Evolutionary conservation across 768 basidiomycete genomes (phyloP).

Genomic region (Suillus occidentalis): DNA sequence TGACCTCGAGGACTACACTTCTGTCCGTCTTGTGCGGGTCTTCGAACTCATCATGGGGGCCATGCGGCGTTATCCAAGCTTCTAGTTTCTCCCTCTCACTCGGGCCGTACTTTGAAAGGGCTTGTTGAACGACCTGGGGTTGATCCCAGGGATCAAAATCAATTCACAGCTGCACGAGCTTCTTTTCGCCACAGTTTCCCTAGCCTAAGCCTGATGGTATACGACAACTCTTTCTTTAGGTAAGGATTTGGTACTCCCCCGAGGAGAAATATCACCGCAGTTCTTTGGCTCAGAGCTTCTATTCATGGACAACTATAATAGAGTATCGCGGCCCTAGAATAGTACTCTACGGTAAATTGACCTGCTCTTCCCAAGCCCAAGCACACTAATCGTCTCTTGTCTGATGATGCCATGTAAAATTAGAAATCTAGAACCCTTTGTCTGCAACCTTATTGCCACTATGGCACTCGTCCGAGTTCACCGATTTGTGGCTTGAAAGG

Average conservation of each 20-base stretch:
- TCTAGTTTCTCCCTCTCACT: not conserved
- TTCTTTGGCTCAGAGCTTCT: not conserved
- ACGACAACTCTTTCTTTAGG: not conserved
- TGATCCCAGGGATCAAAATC: not conserved
- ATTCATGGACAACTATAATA: not conserved
- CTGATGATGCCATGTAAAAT: not conserved
- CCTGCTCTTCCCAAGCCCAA: not conserved
- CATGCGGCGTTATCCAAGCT: not conserved
- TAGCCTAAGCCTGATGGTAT: not conserved
- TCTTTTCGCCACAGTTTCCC: not conserved
- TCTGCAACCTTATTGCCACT: not conserved
- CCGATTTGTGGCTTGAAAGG: not conserved
- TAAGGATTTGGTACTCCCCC: not conserved
- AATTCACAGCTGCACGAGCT: not conserved
- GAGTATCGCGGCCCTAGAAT: not conserved
- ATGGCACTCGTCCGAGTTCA: not conserved
- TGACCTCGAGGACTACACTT: not conserved
- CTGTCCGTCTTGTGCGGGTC: not conserved
- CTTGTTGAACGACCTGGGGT: not conserved
- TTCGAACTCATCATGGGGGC: not conserved
- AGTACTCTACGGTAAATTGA: not conserved
- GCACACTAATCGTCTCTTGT: not conserved
- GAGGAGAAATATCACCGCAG: not conserved
- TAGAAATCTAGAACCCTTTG: not conserved
- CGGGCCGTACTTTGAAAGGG: not conserved